Evolutionary conservation across 345 rosid genomes (phyloP), one percentile per base, ranked within the genome.

Genomic region (Leavenworthia alabamica): DNA sequence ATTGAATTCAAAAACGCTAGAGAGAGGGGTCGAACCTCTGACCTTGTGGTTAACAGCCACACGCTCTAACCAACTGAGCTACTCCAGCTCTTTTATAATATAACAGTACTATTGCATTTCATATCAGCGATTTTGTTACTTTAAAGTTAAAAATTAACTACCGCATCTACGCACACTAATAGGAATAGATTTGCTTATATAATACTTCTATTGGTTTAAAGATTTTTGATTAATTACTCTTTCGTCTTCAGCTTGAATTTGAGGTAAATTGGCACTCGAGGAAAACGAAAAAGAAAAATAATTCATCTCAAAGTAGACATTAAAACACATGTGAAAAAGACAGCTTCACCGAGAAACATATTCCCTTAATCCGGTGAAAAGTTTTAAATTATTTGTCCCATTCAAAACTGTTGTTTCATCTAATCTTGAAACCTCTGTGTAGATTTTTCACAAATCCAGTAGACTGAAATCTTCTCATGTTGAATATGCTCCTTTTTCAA

Each of bases 1-100:
- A 7, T 3, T 7, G 10, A 10, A 26, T 26, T 26, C 28, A 26
- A 23, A 17, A 24, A 19, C 72, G 72, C 65, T 67, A 67, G 52
- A 58, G 65, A 27, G 66, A 58, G 59, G 65, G 52, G 65, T 59
- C 53, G 72, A 67, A 68, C 72, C 60, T 68, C 66, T 29, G 66
- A 60, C 73, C 66, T 68, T 68, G 66, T 57, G 64, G 72, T 65
- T 83, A 80, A 78, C 79, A 78, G 82, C 86, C 80, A 79, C 82
- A 83, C 81, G 84, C 81, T 78, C 83, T 80, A 83, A 60, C 86
- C 89, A 76, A 68, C 85, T 66, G 70, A 55, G 55, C 70, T 66
- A 55, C 47, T 44, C 46, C 26, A 53, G 43, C 69, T 5, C 4
- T 2, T 20, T 20, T 20, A 20, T 20, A 1, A 1, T 20, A 20